These are phyloP conservation scores for Sarcocystis neurona DNA, from an alignment of 169 alveolate species.

Conservation along the genomic window DNA sequence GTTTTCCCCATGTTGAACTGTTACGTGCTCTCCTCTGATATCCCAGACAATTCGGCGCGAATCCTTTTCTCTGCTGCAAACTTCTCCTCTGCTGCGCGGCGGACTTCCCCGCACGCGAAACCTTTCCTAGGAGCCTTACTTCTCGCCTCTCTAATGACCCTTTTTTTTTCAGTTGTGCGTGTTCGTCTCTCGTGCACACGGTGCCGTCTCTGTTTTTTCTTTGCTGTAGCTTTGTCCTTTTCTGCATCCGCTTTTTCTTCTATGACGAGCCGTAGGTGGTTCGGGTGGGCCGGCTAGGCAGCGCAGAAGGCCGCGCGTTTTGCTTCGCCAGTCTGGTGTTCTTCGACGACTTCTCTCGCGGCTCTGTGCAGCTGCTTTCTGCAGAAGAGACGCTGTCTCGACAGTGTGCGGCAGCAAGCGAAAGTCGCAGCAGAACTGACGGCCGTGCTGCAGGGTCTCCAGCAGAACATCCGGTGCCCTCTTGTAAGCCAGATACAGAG, in stretches of 20 bases:
- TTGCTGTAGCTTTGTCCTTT: not conserved
- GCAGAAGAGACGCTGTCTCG: constrained; percentile 32
- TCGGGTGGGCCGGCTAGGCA: constrained; percentile 1
- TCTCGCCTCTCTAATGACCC: not conserved
- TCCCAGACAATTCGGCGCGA: no score
- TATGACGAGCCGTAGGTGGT: not conserved
- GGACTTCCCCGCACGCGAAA: no score
- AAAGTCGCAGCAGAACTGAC: not conserved
- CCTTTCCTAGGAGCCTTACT: not conserved
- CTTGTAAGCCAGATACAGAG: not conserved
- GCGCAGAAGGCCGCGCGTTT: constrained; percentile 20
- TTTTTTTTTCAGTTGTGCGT: not conserved
- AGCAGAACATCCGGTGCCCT: not conserved
- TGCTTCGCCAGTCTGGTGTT: constrained; percentile 9
- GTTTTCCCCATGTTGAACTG: no score
- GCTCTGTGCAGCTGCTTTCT: constrained; percentile 4
- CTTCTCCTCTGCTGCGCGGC: no score
- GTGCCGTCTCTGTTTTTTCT: not conserved
- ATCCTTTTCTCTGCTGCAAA: no score
- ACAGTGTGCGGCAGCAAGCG: not conserved
- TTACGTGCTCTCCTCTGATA: no score
- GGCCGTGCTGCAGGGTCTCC: not conserved
- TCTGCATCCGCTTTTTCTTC: not conserved
- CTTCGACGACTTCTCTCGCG: constrained; percentile 7
- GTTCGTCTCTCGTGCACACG: not conserved